phyloP scores from a whole-genome alignment of 1,139 yeast species.

The Debaryomyces robertsiae region DNA sequence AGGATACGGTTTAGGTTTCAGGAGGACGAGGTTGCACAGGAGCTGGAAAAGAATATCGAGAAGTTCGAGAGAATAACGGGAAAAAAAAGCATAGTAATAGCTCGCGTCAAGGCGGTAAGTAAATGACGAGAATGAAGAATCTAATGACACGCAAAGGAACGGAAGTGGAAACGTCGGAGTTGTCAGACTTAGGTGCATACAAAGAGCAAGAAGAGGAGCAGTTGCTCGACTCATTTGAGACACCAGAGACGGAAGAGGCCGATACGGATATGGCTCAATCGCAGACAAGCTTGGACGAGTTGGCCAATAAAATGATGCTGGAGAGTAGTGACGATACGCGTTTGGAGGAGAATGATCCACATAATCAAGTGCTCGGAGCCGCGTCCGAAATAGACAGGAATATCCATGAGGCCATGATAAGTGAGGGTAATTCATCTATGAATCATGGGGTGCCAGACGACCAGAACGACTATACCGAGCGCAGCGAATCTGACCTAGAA shows the following conservation, averaged over 20 bases:
- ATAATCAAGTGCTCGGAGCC: not conserved
- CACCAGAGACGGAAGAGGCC: constrained; percentile 11
- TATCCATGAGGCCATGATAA: constrained; percentile 18
- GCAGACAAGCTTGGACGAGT: constrained; percentile 6
- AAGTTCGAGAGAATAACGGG: not conserved
- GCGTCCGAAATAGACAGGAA: constrained; percentile 19
- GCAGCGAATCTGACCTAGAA: constrained; percentile 11
- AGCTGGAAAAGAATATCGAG: no score
- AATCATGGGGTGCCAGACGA: constrained; percentile 1
- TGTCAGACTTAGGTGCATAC: constrained; percentile 16
- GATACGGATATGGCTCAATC: constrained; percentile 8
- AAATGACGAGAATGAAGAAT: constrained; percentile 2
- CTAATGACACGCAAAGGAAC: not conserved
- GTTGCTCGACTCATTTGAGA: constrained; percentile 17
- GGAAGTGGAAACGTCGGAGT: constrained; percentile 6
- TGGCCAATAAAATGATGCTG: constrained; percentile 2
- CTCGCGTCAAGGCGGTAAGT: not conserved
- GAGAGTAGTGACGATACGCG: constrained; percentile 11
- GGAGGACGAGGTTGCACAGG: no score
- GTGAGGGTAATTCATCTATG: constrained; percentile 15
- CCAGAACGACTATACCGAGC: not conserved
- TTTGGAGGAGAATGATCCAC: constrained; percentile 3
- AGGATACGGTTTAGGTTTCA: no score
- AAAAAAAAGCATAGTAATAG: not conserved
- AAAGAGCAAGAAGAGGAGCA: constrained; percentile 10